Base-by-base conservation (phyloP, 441 rosid species). In the Caryocar brasiliense region DNA sequence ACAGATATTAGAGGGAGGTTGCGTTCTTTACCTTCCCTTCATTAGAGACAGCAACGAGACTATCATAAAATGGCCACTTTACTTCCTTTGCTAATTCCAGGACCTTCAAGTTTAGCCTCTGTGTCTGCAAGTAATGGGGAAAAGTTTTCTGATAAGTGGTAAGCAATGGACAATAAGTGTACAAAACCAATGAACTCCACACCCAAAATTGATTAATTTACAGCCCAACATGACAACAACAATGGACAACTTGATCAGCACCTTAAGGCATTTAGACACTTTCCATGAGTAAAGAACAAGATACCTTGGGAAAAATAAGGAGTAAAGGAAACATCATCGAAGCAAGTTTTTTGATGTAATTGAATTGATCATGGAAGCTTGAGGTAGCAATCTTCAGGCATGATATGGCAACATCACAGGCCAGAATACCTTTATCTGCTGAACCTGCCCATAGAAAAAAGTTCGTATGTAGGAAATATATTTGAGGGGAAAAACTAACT, bases 241-340 rank as follows among this genome's bases (percentile, higher is more conserved):
- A n/a, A n/a, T 24, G 9, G 22, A 3, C 29, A 47, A 29, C 37
- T 6, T n/a, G n/a, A n/a, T n/a, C n/a, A n/a, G n/a, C n/a, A n/a
- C n/a, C n/a, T n/a, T n/a, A n/a, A n/a, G n/a, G n/a, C n/a, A n/a
- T 29, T 36, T 27, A 35, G 26, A 20, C 46, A 62, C 35, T 28
- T 22, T n/a, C 24, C 1, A 19, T 5, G 11, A 13, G 33, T 17
- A 7, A 12, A 26, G 37, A 27, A 48, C 2, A 45, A 51, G 21
- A 34, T 51, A 85, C 99, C 98, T 85, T 76, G 2, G 95, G 87
- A 20, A 64, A 68, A 64, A 83, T 40, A 47, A 89, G 73, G 34
- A 93, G 94, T 37, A 86, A 72, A 1, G 95, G 96, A 58, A 94
- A 73, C 61, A 89, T 71, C 64, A 79, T 69, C 46, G 92, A 64